phyloP scores from a whole-genome alignment of 192 early-diverging fungal genomes.

The Coemansia sp. region DNA sequence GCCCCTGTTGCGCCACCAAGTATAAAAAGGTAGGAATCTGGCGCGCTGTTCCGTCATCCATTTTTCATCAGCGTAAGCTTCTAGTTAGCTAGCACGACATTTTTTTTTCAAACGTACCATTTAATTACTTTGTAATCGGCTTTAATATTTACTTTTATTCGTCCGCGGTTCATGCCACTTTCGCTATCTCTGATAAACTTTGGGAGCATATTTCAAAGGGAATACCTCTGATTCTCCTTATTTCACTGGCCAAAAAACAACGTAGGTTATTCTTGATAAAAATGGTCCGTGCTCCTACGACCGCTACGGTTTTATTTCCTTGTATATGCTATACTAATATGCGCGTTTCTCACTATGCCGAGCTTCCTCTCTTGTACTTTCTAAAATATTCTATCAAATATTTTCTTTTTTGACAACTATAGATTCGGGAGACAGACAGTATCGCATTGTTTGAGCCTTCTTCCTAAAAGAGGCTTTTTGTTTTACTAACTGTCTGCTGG shows the following conservation, averaged over 20 bases:
- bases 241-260: neutral
- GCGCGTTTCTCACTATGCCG: neutral
- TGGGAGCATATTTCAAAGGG: neutral
- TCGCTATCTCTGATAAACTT: neutral
- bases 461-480: neutral
- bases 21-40: neutral
- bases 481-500: neutral
- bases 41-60: neutral
- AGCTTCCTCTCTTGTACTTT: neutral
- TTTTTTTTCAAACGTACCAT: neutral
- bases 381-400: neutral
- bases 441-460: neutral
- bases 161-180: constrained; percentile 3
- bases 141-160: neutral
- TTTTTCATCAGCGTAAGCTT: neutral
- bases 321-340: neutral
- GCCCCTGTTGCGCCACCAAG: neutral
- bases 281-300: neutral
- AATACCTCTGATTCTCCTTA: neutral
- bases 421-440: neutral
- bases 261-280: neutral
- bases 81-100: neutral
- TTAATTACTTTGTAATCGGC: neutral
- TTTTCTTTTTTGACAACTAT: neutral
- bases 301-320: neutral